Conservation (phyloP, 179 eudicot genomes). For the Silene coronaria region DNA sequence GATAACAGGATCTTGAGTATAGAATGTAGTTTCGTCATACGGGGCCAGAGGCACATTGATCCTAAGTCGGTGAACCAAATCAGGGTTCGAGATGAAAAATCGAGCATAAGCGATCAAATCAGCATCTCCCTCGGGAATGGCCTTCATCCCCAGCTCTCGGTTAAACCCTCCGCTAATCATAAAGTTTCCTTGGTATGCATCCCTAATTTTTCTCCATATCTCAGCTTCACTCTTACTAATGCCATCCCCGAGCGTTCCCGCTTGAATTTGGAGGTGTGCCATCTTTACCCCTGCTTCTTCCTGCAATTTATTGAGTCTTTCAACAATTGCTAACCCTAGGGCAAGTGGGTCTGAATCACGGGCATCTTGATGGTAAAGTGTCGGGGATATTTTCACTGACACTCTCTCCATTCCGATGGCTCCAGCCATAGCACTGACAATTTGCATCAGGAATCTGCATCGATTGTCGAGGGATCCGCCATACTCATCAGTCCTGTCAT, state of each 20-base stretch:
- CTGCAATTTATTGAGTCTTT: slow-evolving; percentile 53
- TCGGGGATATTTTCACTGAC: slow-evolving; percentile 64
- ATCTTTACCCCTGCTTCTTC: slow-evolving; percentile 36
- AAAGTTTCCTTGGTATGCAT: slow-evolving; percentile 57
- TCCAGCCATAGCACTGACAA: slow-evolving; percentile 21
- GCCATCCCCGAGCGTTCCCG: slow-evolving; percentile 48
- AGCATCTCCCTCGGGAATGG: slow-evolving; percentile 61
- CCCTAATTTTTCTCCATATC: slow-evolving; percentile 43
- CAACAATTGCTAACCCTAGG: slow-evolving; percentile 63
- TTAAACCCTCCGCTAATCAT: slow-evolving; percentile 65
- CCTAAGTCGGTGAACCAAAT: slow-evolving; percentile 63
- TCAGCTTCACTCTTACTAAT: slow-evolving; percentile 42
- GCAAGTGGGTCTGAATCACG: slow-evolving; percentile 66
- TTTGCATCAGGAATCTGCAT: slow-evolving; percentile 31
- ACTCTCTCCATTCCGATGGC: slow-evolving; percentile 55
- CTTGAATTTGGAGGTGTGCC: slow-evolving; percentile 62
- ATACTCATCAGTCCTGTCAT: slow-evolving; percentile 59
- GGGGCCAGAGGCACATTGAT: slow-evolving; percentile 50
- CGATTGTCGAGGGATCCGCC: slow-evolving; percentile 62
- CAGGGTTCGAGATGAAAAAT: slow-evolving; percentile 70
- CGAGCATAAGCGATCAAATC: slow-evolving; percentile 75
- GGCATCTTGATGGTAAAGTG: slow-evolving; percentile 62
- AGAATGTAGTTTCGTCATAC: slow-evolving; percentile 57
- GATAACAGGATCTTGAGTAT: slow-evolving; percentile 65
- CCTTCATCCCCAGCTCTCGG: slow-evolving; percentile 50